Conservation (phyloP, 192 early-diverging fungal genomes). For the Irineochytrium annulatum region DNA sequence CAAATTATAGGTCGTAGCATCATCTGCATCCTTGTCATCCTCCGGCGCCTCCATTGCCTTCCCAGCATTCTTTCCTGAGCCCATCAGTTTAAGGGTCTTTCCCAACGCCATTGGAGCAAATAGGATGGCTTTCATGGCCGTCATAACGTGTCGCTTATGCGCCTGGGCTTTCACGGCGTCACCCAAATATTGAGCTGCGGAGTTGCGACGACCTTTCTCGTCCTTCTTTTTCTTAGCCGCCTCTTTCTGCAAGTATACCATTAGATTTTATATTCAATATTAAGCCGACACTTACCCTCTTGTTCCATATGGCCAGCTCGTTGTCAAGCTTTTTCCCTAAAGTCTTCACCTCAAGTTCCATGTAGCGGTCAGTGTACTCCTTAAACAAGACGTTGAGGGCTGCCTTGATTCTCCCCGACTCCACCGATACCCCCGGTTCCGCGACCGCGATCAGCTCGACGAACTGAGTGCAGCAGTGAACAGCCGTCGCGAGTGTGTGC, state of each 20-base stretch:
- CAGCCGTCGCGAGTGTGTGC: conserved; percentile 58
- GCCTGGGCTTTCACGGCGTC: conserved; percentile 46
- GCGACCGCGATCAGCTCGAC: conserved; percentile 41
- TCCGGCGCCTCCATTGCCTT: not conserved
- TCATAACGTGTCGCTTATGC: conserved; percentile 52
- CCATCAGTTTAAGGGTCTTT: conserved; percentile 23
- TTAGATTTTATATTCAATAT: not conserved
- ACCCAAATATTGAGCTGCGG: conserved; percentile 28
- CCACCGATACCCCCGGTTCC: conserved; percentile 33
- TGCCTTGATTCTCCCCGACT: conserved; percentile 47
- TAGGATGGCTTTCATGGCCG: conserved; percentile 47
- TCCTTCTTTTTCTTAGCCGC: conserved; percentile 10
- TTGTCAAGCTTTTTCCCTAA: conserved; percentile 50
- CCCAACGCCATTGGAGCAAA: conserved; percentile 50
- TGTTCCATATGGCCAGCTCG: conserved; percentile 66
- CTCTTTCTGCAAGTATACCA: conserved; percentile 16
- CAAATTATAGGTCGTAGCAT: conserved; percentile 52
- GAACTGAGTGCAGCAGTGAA: conserved; percentile 60
- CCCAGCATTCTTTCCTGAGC: conserved; percentile 7
- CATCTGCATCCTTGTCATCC: conserved; percentile 23
- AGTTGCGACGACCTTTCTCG: conserved; percentile 5
- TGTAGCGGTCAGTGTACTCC: conserved; percentile 65
- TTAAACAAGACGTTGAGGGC: conserved; percentile 56
- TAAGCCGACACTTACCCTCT: conserved; percentile 42
- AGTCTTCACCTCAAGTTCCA: conserved; percentile 63